A percentile compares a stretch with the other conserved stretches of the same genome.
phyloP scores from a whole-genome alignment of 768 basidiomycete genomes.

The Boletus rufocinnamomeus region DNA sequence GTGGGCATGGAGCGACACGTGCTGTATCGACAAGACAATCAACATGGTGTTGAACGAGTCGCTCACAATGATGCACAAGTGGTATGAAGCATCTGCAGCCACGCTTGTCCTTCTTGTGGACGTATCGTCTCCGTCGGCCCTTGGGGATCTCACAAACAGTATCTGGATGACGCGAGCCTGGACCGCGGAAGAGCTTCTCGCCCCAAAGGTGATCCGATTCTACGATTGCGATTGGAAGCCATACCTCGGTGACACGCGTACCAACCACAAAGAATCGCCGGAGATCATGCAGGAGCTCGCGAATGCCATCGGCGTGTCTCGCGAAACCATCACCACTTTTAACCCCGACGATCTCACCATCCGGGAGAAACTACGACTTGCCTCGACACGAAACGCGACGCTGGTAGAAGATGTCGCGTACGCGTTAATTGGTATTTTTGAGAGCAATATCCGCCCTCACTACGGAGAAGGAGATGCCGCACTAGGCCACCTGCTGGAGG shows the following conservation, averaged over 20 bases:
- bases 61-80: constrained; percentile 1
- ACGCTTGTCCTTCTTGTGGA: not conserved
- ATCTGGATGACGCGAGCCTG: not conserved
- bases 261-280: not conserved
- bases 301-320: not conserved
- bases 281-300: not conserved
- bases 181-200: not conserved
- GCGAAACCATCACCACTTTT: not conserved
- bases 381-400: constrained; percentile 11
- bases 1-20: not conserved
- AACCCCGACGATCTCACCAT: not conserved
- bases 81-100: not conserved
- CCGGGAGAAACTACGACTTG: constrained; percentile 9
- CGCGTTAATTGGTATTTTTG: constrained; percentile 17
- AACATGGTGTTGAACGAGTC: not conserved
- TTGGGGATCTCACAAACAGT: not conserved
- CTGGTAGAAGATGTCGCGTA: constrained; percentile 12
- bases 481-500: constrained; percentile 9
- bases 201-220: not conserved
- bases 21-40: not conserved
- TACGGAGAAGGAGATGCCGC: constrained; percentile 10
- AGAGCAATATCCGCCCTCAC: constrained; percentile 3
- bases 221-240: not conserved
- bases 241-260: not conserved
- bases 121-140: not conserved